Evolutionary conservation across 2,329 filamentous ascomycete genomes (phyloP).

Genomic region (Piedraia hortae): DNA sequence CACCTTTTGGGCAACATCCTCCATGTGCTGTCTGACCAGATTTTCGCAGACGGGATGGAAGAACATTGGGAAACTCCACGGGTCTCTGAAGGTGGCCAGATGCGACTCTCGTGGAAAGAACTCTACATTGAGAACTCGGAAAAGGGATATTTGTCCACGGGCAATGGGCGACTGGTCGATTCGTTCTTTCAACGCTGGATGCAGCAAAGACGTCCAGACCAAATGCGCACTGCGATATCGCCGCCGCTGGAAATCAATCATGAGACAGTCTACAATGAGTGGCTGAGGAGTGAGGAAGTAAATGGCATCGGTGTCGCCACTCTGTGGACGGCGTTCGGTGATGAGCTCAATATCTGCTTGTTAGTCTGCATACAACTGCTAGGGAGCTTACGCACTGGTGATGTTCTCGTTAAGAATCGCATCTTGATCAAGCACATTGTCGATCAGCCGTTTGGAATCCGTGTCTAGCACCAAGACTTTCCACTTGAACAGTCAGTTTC

Average conservation of each 20-base stretch:
- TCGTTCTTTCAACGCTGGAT: constrained; percentile 40
- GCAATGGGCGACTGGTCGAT: constrained; percentile 44
- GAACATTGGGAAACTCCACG: constrained; percentile 80
- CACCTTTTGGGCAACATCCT: constrained; percentile 68
- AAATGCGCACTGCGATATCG: constrained; percentile 57
- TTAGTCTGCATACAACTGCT: constrained; percentile 1
- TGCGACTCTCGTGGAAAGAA: constrained; percentile 80
- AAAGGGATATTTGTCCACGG: constrained; percentile 48
- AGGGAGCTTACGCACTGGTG: constrained; percentile 37
- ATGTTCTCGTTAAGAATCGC: constrained; percentile 92
- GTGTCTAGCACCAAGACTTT: constrained; percentile 86
- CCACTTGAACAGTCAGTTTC: no score
- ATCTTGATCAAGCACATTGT: constrained; percentile 82
- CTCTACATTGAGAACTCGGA: constrained; percentile 61
- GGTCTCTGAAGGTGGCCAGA: constrained; percentile 72
- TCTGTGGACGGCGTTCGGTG: constrained; percentile 56
- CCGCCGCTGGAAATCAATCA: constrained; percentile 68
- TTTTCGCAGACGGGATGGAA: constrained; percentile 78
- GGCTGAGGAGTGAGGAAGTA: constrained; percentile 69
- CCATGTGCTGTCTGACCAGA: constrained; percentile 58
- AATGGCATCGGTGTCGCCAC: constrained; percentile 78
- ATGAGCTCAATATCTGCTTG: constrained; percentile 69
- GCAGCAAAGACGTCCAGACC: constrained; percentile 60
- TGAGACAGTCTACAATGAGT: constrained; percentile 75
- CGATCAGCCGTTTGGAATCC: constrained; percentile 54